These are phyloP conservation scores for Polyrhizophydium stewartii DNA, from an alignment of 371 early-diverging fungal genomes.

Conservation along the genomic window DNA sequence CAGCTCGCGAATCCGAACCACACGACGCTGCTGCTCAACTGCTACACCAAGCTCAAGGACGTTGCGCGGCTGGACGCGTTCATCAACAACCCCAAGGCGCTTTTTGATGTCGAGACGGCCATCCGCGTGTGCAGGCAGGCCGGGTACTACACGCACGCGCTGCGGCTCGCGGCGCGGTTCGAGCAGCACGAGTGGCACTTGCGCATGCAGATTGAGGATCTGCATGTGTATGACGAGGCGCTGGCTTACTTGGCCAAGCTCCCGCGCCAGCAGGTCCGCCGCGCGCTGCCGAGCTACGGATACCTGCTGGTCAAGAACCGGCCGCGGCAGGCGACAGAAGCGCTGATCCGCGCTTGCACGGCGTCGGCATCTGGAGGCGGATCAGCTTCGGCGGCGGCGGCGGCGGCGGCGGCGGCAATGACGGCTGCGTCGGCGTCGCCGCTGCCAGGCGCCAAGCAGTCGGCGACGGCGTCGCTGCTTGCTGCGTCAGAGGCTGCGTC, in stretches of 20 bases:
- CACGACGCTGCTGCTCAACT: slow-evolving; percentile 91
- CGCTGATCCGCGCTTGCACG: neutral
- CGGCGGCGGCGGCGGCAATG: too few relatives aligned
- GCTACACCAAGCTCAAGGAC: slow-evolving; percentile 93
- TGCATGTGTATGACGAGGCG: slow-evolving; percentile 68
- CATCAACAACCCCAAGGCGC: slow-evolving; percentile 50
- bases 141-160: slow-evolving; percentile 82
- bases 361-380: too few relatives aligned
- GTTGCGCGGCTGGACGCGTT: slow-evolving; percentile 76
- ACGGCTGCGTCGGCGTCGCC: too few relatives aligned
- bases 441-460: neutral
- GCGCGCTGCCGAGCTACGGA: neutral
- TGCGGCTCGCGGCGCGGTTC: slow-evolving; percentile 78
- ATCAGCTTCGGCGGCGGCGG: neutral
- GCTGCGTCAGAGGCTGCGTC: too few relatives aligned
- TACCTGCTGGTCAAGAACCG: slow-evolving; percentile 63
- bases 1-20: slow-evolving; percentile 88
- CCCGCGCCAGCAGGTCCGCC: slow-evolving; percentile 2
- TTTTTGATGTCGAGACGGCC: slow-evolving; percentile 86
- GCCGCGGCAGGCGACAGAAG: neutral
- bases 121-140: slow-evolving; percentile 89
- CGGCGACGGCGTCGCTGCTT: neutral
- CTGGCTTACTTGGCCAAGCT: slow-evolving; percentile 59
- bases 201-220: slow-evolving; percentile 80
- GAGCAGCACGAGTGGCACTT: slow-evolving; percentile 78